phyloP scores from a whole-genome alignment of 495 filamentous ascomycete species.

The Penicillium desertorum region DNA sequence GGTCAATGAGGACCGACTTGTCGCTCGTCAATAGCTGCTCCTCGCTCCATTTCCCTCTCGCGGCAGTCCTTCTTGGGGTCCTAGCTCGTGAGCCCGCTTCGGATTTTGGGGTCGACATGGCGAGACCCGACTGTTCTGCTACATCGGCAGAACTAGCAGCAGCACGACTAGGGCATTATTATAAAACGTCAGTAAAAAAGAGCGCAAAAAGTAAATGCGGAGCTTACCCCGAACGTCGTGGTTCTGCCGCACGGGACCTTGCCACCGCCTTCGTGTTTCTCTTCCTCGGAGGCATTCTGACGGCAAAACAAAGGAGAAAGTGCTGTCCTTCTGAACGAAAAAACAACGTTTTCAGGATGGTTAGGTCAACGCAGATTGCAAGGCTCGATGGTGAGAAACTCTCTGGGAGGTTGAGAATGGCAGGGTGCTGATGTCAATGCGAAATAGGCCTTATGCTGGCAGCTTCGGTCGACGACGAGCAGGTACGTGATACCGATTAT shows the following conservation, averaged over 20 bases:
- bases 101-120: slow-evolving; percentile 24
- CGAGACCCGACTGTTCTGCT: slow-evolving; percentile 20
- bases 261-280: slow-evolving; percentile 36
- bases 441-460: slow-evolving; percentile 83
- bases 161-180: slow-evolving; percentile 25
- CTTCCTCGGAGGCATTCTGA: slow-evolving; percentile 33
- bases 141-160: slow-evolving; percentile 24
- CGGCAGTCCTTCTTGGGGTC: slow-evolving; percentile 34
- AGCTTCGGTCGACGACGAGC: slow-evolving; percentile 90
- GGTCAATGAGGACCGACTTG: slow-evolving; percentile 52
- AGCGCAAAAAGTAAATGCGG: slow-evolving; percentile 4
- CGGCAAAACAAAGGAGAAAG: slow-evolving; percentile 20
- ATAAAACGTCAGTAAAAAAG: slow-evolving; percentile 9
- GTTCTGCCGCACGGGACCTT: slow-evolving; percentile 30
- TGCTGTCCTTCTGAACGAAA: slow-evolving; percentile 1
- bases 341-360: slow-evolving; percentile 58
- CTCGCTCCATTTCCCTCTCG: slow-evolving; percentile 44
- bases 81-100: slow-evolving; percentile 17
- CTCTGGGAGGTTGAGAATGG: not conserved
- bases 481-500: slow-evolving; percentile 45
- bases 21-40: slow-evolving; percentile 56
- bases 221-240: slow-evolving; percentile 21
- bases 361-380: slow-evolving; percentile 91
- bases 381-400: slow-evolving; percentile 76
- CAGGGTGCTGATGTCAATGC: slow-evolving; percentile 27